Evolutionary conservation across 208 protist genomes (phyloP), one percentile per base, ranked within the genome.

Genomic region (Crithidia acanthocephali): DNA sequence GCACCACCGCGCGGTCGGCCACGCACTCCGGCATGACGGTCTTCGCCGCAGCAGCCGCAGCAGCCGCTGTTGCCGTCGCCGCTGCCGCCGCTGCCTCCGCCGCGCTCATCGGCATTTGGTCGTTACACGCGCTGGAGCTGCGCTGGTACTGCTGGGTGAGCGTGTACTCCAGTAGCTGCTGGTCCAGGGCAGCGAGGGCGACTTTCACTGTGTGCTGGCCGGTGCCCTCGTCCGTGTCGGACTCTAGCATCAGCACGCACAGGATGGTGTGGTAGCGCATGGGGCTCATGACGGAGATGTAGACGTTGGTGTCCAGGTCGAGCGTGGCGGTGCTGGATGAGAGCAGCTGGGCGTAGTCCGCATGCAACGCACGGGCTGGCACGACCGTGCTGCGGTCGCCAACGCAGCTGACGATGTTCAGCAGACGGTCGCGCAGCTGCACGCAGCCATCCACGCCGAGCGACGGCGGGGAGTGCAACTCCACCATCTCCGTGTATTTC

Each of bases 151-250:
- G 79, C 47, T 72, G 67, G 42, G 85, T 70, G 16, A 94, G 76
- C 23, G 86, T 84, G n/a, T 83, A 83, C 60, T 87, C 79, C 2
- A 94, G 79, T 55, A 90, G 62, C n/a, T 79, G 42, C 15, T 47
- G 58, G 50, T 90, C 80, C 28, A 94, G 66, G 18, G 83, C 81
- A 40, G 83, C 47, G 30, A 87, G 67, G 15, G 80, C 78, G 5
- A 90, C 76, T 62, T 67, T 80, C 28, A 90, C 76, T 0, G 44
- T 57, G 60, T 71, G 44, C 48, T 42, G 57, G 20, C 57, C 44
- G 25, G 63, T 55, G 10, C 76, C 83, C 3, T 42, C 73, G 16
- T 68, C 67, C 23, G 72, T 78, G 53, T 86, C 76, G 2, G 68
- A 52, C 62, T 82, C 75, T 6, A 85, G 68, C 55, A 85, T 73